These are phyloP conservation scores for Nitzschia palea DNA, from an alignment of 108 stramenopile species.

Conservation along the genomic window DNA sequence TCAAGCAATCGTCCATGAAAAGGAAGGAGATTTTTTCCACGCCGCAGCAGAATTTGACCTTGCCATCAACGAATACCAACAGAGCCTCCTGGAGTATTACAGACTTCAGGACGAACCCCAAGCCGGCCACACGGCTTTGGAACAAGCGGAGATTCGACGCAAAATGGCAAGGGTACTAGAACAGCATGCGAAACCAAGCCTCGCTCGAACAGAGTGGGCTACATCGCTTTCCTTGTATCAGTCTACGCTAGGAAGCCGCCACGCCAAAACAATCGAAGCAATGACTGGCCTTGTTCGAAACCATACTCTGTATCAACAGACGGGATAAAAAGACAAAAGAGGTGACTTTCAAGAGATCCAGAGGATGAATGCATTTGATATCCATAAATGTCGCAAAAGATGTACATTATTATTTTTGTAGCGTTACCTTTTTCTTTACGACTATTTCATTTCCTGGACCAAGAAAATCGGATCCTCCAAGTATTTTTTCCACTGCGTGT, in stretches of 20 bases:
- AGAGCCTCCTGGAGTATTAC: constrained; percentile 1
- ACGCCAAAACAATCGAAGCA: background rate
- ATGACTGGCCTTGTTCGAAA: background rate
- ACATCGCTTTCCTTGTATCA: constrained; percentile 3
- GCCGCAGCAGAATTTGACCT: background rate
- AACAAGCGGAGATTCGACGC: constrained; percentile 1
- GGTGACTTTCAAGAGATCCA: no score
- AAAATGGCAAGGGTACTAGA: background rate
- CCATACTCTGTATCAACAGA: background rate
- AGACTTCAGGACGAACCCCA: background rate
- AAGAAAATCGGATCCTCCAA: constrained; percentile 70
- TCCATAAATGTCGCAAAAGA: no score
- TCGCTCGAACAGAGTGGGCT: background rate
- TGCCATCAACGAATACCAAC: background rate
- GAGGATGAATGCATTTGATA: no score
- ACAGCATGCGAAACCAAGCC: background rate
- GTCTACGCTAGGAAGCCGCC: background rate
- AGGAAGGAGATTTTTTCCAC: background rate
- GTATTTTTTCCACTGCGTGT: constrained; percentile 64
- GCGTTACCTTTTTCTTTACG: background rate
- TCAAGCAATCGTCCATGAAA: constrained; percentile 3
- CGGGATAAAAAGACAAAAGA: background rate
- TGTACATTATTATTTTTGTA: background rate
- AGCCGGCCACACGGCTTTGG: background rate
- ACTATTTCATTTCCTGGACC: constrained; percentile 66